Evolutionary conservation across 768 basidiomycete species (phyloP), one percentile per base, ranked within the genome.

Genomic region (Dioszegia hungarica): DNA sequence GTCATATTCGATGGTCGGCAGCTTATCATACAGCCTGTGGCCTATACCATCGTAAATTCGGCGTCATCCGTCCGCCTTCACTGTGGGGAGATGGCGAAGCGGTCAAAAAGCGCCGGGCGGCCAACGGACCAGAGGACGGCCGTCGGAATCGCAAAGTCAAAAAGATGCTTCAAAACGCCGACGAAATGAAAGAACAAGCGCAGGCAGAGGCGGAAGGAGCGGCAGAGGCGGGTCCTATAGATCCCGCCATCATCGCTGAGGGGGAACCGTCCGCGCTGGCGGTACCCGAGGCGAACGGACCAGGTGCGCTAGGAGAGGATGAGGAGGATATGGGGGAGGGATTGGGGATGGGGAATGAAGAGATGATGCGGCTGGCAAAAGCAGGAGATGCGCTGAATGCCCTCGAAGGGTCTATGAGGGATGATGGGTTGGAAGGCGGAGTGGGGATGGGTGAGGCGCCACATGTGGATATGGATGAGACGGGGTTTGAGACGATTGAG

Each of bases 31-130:
- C n/a, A 60, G 71, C 71, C 1, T 73, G 71, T 31, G 71, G 71
- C 10, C 43, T 69, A 20, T 73, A 73, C 51, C 63, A 66, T 36
- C 37, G 46, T n/a, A 70, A 67, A 55, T 70, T 68, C 56, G 64
- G 64, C 5, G 61, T 67, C 5, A 62, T 70, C 25, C 57, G 71
- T 17, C 71, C 71, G 12, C 59, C 68, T 34, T 64, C 66, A 57
- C 44, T 73, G 25, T 73, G 71, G 71, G 68, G 68, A 14, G 71
- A 73, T 38, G 61, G 47, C 39, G 47, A 52, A 22, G 33, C 25
- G 12, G 45, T 69, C 44, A 67, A 66, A 56, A 63, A 67, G 45
- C 57, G 71, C 17, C 51, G 63, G n/a, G 27, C 41, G 12, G 40
- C 25, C 6, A 5, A 27, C 1, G 34, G 59, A 41, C 36, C 27